phyloP scores from a whole-genome alignment of 2,329 filamentous ascomycete species.

The Xylaria sp. region DNA sequence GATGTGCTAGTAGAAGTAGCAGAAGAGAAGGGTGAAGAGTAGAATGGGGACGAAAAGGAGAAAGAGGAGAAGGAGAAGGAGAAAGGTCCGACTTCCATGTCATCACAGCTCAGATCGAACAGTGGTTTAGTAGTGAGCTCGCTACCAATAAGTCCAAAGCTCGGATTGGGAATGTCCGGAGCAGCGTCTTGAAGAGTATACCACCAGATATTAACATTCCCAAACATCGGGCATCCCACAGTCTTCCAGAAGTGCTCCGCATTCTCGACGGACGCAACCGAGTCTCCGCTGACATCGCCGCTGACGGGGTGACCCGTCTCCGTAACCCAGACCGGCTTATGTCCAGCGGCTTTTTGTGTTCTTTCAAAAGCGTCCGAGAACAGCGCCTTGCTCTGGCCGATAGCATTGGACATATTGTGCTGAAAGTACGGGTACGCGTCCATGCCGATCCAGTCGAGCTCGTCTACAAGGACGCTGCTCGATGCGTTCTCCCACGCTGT shows the following conservation, averaged over 20 bases:
- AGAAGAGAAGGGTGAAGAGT: conserved; percentile 24
- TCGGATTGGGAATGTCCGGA: conserved; percentile 65
- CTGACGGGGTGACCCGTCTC: conserved; percentile 87
- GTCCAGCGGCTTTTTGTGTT: conserved; percentile 62
- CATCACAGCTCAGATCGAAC: conserved; percentile 66
- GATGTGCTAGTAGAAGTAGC: conserved; percentile 31
- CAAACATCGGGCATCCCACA: conserved; percentile 75
- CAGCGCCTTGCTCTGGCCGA: conserved; percentile 66
- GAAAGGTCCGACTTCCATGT: conserved; percentile 34
- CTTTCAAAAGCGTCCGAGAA: conserved; percentile 71
- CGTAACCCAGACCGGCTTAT: conserved; percentile 82
- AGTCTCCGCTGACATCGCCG: conserved; percentile 66
- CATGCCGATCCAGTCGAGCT: conserved; percentile 79
- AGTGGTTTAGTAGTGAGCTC: conserved; percentile 60
- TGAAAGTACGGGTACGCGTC: conserved; percentile 89
- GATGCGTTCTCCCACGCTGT: conserved; percentile 75
- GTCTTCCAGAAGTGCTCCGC: conserved; percentile 82
- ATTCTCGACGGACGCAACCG: conserved; percentile 68
- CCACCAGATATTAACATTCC: conserved; percentile 67
- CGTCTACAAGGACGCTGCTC: conserved; percentile 72
- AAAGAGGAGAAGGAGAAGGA: too few relatives aligned
- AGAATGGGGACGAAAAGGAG: too few relatives aligned
- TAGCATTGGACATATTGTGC: conserved; percentile 67
- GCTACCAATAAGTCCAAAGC: conserved; percentile 71
- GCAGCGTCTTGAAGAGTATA: conserved; percentile 74